These are phyloP conservation scores for Ashbya aceris DNA, from an alignment of 1,139 yeast genomes.

Conservation along the genomic window DNA sequence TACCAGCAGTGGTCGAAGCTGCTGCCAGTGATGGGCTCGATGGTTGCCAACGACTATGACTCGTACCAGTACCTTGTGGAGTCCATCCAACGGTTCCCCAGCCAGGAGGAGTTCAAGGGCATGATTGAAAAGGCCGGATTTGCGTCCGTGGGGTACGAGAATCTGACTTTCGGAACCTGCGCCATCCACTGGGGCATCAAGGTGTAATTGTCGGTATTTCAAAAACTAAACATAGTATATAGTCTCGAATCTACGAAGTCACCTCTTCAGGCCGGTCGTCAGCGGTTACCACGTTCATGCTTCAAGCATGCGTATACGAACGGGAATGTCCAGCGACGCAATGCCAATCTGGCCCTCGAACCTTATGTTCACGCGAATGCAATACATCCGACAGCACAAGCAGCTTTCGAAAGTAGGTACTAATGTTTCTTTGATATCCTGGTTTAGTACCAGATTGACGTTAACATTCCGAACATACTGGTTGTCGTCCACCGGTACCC, in stretches of 20 bases:
- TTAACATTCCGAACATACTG: slow-evolving; percentile 20
- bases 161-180: slow-evolving; percentile 92
- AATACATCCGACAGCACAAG: slow-evolving; percentile 43
- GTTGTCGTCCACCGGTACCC: slow-evolving; percentile 16
- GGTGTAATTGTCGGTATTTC: slow-evolving; percentile 31
- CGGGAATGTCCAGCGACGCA: slow-evolving; percentile 30
- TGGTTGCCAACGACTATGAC: slow-evolving; percentile 89
- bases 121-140: slow-evolving; percentile 97
- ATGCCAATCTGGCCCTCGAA: slow-evolving; percentile 28
- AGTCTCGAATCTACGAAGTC: too few relatives aligned
- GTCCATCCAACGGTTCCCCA: slow-evolving; percentile 83
- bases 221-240: neutral
- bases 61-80: slow-evolving; percentile 94
- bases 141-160: slow-evolving; percentile 87
- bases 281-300: too few relatives aligned
- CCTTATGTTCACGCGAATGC: slow-evolving; percentile 29
- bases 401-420: slow-evolving; percentile 54
- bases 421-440: slow-evolving; percentile 33
- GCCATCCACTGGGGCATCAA: slow-evolving; percentile 95
- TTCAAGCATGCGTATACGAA: slow-evolving; percentile 13
- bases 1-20: slow-evolving; percentile 85
- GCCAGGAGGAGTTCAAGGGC: slow-evolving; percentile 78
- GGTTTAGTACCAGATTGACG: slow-evolving; percentile 26
- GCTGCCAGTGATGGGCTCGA: slow-evolving; percentile 91
- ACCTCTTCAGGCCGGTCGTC: too few relatives aligned